Percentiles rank a stretch among this genome's conserved stretches.
Conservation (phyloP, 139 green algal genomes). For the Marvania coccoides region DNA sequence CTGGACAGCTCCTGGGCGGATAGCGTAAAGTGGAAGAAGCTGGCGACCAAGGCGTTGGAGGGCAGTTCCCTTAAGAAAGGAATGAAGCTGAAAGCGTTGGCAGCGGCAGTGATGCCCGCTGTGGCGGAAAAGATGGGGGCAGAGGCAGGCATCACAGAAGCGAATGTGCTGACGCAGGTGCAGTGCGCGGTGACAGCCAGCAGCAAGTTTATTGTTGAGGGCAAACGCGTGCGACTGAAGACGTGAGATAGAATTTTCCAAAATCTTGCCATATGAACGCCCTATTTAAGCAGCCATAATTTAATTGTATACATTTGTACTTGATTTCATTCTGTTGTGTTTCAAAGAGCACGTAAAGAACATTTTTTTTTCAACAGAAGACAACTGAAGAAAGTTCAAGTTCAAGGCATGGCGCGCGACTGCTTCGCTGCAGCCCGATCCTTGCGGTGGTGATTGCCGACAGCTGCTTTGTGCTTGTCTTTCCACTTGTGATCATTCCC, state of each 20-base stretch:
- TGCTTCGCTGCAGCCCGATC: slow-evolving; percentile 59
- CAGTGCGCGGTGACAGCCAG: not conserved
- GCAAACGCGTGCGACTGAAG: slow-evolving; percentile 17
- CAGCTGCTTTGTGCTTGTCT: slow-evolving; percentile 63
- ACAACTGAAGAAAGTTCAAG: not conserved
- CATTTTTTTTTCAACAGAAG: not conserved
- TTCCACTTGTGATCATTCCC: slow-evolving; percentile 35
- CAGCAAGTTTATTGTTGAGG: slow-evolving; percentile 18
- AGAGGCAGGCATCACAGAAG: not conserved
- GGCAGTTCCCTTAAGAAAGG: not conserved
- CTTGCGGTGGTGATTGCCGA: slow-evolving; percentile 71
- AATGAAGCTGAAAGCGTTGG: slow-evolving; percentile 28
- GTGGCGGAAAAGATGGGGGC: not conserved
- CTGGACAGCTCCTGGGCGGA: not conserved
- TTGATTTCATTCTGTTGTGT: not conserved
- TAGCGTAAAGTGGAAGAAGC: slow-evolving; percentile 38
- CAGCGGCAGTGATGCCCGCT: not conserved
- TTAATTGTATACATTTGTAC: not conserved
- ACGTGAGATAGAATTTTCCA: not conserved
- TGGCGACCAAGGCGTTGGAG: slow-evolving; percentile 16
- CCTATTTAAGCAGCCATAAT: too few species aligned
- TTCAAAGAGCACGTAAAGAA: not conserved
- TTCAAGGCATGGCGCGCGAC: slow-evolving; percentile 4
- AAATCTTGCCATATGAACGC: not conserved
- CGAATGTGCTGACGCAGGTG: not conserved